Evolutionary conservation across 2,329 filamentous ascomycete species (phyloP), one percentile per base, ranked within the genome.

Genomic region (Cladosporium sp.): DNA sequence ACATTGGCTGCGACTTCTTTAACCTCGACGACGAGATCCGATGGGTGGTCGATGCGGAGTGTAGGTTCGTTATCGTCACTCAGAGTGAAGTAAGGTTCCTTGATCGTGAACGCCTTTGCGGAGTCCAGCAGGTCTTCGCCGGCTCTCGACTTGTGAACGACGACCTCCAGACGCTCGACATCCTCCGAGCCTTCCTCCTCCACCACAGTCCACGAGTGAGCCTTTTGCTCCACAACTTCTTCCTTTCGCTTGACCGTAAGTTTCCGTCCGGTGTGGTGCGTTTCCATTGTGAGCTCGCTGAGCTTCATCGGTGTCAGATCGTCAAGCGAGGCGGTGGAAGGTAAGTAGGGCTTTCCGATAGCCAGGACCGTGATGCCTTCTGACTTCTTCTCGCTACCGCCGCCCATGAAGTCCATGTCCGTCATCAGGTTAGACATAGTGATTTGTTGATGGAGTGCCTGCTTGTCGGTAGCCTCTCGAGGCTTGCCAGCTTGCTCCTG

Each of bases 121-220:
- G 51, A 57, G 10, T 72, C 68, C 5, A 74, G 52, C 1, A 67
- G 42, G 7, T 73, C 69, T 19, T 61, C 41, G 0, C 67, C 66
- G 33, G 54, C 52, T 11, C 45, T 55, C 8, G 44, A 56, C 44
- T 66, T 71, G 38, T 72, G 71, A 16, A 74, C 46, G 31, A 61
- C 68, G 0, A 60, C 41, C 31, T 61, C 59, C 46, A 61, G 33
- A 7, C 59, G 52, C 49, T 60, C 59, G 4, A 52, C 63, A 3
- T 61, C 59, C 3, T 50, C 58, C 3, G 58, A 51, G 4, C 59
- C 61, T 2, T 61, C 63, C 13, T 58, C 58, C 41, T 68, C 64
- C 0, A 72, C 64, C n/a, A 66, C 51, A 5, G 58, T 63, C 61
- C 62, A 66, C 6, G 62, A 62, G 14, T 32, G 51, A 3, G 52